Base-by-base conservation (phyloP, 2,329 filamentous ascomycete genomes). In the Penicillium sp. region DNA sequence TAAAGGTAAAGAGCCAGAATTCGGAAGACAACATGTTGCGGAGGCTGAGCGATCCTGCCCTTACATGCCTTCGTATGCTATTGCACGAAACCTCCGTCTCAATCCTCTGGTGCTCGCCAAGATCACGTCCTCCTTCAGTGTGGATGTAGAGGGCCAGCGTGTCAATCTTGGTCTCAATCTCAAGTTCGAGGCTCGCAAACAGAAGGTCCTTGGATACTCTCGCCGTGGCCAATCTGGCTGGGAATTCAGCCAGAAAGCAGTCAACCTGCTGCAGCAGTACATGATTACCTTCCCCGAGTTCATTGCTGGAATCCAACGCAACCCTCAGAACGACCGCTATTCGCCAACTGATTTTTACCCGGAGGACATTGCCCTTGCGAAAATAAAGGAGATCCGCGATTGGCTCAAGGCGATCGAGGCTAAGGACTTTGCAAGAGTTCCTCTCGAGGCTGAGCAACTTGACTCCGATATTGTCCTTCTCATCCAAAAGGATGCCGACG, bases 281-380 rank as follows among this genome's bases (percentile, higher is more conserved):
- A 97, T 98, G 90, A 87, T 89, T 57, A 88, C 86, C 16, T 99
- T 99, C 75, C 95, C 95, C 0, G 91, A 97, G 57, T 98, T 99
- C 75, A 93, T 99, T 70, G 91, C 89, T 9, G 91, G 87, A 4
- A 91, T 99, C 61, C 88, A 93, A 72, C 82, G 83, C 59, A 93
- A 96, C 63, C 91, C 93, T 1, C 89, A 92, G 57, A 90, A 89
- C 37, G 93, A 91, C 69, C 89, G 93, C 58, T 90, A 92, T 65
- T 82, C 84, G 46, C 93, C 96, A 51, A 91, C 87, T 0, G 91
- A 96, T 70, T 90, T 98, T 68, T 99, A 95, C 79, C 84, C 88
- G 1, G 82, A 86, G 21, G 85, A 87, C 8, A 80, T 86, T 47
- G 93, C 93, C 3, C 87, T 87, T 50, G 76, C 84, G 48, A 91